A percentile compares a stretch with the other conserved stretches of the same genome.
Evolutionary conservation across 1,284 basidiomycete genomes (phyloP).

Genomic region (Lignosus rhinocerotis): DNA sequence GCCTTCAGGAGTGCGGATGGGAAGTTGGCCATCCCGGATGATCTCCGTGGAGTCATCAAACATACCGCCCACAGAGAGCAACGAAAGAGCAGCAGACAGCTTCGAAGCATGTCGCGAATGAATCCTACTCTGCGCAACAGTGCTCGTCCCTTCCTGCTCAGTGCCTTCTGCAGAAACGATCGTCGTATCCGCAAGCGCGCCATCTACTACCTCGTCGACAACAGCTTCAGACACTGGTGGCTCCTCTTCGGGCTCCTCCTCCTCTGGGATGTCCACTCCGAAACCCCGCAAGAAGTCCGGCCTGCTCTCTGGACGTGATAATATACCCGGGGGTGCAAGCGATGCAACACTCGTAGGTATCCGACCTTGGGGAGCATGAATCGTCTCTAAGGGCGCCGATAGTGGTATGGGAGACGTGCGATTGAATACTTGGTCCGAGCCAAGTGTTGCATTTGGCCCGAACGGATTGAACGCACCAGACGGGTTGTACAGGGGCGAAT

Average conservation of each 20-base stretch:
- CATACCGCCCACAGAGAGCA: conserved; percentile 59
- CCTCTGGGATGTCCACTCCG: conserved; percentile 73
- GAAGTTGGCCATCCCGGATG: conserved; percentile 18
- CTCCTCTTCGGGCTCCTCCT: conserved; percentile 37
- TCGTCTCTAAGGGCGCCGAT: conserved; percentile 27
- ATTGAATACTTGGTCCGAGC: conserved; percentile 46
- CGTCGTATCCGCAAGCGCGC: conserved; percentile 32
- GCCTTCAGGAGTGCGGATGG: conserved; percentile 14
- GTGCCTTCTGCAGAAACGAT: conserved; percentile 30
- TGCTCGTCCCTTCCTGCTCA: conserved; percentile 42
- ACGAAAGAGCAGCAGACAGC: conserved; percentile 63
- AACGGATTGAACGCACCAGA: conserved; percentile 59
- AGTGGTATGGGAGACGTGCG: conserved; percentile 25
- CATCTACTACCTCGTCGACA: conserved; percentile 36
- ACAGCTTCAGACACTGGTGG: conserved; percentile 30
- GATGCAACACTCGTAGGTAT: conserved; percentile 49
- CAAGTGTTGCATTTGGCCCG: conserved; percentile 52
- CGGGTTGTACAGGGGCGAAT: conserved; percentile 41
- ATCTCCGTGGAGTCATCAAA: conserved; percentile 18
- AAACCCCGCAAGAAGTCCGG: conserved; percentile 78
- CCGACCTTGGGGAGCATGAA: conserved; percentile 63
- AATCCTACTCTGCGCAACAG: conserved; percentile 49
- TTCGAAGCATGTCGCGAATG: conserved; percentile 74
- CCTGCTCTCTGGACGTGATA: conserved; percentile 51
- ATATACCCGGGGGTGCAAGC: conserved; percentile 46